Evolutionary conservation across 495 filamentous ascomycete genomes (phyloP), one percentile per base, ranked within the genome.

Genomic region (Penicillium crystallinum): DNA sequence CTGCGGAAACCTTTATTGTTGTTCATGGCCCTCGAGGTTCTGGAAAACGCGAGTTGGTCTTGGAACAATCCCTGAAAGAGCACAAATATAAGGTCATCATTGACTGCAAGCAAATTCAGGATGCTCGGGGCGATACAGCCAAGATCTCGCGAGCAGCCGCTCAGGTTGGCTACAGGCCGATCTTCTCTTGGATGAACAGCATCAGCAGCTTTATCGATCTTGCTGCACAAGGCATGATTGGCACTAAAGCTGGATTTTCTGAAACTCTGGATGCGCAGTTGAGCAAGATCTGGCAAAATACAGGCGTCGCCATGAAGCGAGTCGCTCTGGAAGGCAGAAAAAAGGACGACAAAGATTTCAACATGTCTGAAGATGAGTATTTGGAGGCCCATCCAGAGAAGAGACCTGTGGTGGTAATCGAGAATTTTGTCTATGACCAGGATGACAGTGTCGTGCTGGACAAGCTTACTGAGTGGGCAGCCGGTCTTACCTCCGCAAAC

Each of bases 111-210:
- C 85, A 89, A 4, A 89, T 97, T 15, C 85, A 91, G 48, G 92
- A 98, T 62, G 91, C 93, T 2, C 83, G 87, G 23, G 93, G 93
- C 0, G 93, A 98, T 66, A 83, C 84, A n/a, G 82, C 83, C 3
- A 95, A 89, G 6, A 97, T 98, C 47, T 75, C 77, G 49, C 84
- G 87, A 41, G 87, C 90, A 2, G 95, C 95, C 2, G 66, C 71
- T 5, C 81, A 92, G 59, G 93, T 97, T 49, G 93, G 93, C 34
- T 98, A 97, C 59, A 77, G 90, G 1, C 93, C 93, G 0, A 80
- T 98, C 6, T 98, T 98, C 67, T 92, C 88, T 0, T 98, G 90
- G 88, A 85, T 93, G 74, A 98, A 98, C 66, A 96, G 84, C 55
- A 80, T 97, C 50, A 95, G 87, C 66, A 95, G 89, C 64, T 77